Evolutionary conservation across 345 rosid genomes (phyloP).

Genomic region (Euphorbia lathyris): DNA sequence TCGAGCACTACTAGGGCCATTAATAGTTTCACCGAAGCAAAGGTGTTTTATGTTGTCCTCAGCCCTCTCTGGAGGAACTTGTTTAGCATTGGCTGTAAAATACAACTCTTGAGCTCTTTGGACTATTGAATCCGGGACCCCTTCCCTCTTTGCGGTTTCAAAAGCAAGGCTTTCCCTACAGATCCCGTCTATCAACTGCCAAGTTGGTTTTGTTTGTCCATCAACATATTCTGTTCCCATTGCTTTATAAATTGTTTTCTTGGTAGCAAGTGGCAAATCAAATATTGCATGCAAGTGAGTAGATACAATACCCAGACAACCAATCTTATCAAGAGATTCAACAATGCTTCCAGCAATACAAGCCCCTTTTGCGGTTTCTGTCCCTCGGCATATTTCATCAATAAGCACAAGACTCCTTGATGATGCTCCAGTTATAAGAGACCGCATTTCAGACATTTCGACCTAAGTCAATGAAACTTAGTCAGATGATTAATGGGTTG

Average conservation of each 20-base stretch:
- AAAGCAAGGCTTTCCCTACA: slow-evolving; percentile 97
- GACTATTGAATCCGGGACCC: slow-evolving; percentile 66
- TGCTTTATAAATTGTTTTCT: slow-evolving; percentile 61
- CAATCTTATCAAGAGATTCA: slow-evolving; percentile 69
- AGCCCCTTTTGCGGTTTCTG: slow-evolving; percentile 93
- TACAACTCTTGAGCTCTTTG: slow-evolving; percentile 87
- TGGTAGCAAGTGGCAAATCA: slow-evolving; percentile 58
- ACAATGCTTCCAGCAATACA: slow-evolving; percentile 96
- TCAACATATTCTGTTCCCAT: slow-evolving; percentile 72
- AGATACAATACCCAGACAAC: slow-evolving; percentile 89
- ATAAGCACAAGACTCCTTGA: slow-evolving; percentile 88
- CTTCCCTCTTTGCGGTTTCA: slow-evolving; percentile 95
- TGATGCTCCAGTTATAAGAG: slow-evolving; percentile 62
- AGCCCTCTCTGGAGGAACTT: slow-evolving; percentile 14
- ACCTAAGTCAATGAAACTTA: slow-evolving; percentile 44
- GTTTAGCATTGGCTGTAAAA: slow-evolving; percentile 33
- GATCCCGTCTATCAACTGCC: slow-evolving; percentile 84
- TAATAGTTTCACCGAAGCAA: slow-evolving; percentile 13
- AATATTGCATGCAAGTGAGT: slow-evolving; percentile 95
- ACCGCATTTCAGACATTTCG: slow-evolving; percentile 92
- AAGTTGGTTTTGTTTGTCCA: slow-evolving; percentile 81
- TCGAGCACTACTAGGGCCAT: slow-evolving; percentile 23
- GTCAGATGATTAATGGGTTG: background rate
- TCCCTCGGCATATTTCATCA: slow-evolving; percentile 96
- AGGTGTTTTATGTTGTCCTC: slow-evolving; percentile 23